These are phyloP conservation scores for Pseudonectria foliicola DNA, from an alignment of 2,329 filamentous ascomycete genomes.

Conservation along the genomic window DNA sequence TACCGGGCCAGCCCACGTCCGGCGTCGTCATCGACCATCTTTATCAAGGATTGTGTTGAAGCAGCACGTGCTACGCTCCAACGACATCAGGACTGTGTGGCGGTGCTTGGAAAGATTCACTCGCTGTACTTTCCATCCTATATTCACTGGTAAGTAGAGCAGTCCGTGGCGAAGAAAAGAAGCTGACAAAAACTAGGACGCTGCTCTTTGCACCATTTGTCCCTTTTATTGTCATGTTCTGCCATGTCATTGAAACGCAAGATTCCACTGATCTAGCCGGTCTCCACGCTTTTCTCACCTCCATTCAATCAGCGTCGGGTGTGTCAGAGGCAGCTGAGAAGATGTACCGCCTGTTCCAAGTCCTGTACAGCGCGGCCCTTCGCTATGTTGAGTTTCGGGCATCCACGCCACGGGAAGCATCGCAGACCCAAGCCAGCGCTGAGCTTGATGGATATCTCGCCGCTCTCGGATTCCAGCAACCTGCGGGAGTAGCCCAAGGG, in stretches of 20 bases:
- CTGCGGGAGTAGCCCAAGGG: conserved; percentile 6
- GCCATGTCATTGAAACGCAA: conserved; percentile 40
- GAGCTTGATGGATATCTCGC: conserved; percentile 30
- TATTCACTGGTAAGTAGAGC: conserved; percentile 33
- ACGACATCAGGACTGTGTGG: conserved; percentile 34
- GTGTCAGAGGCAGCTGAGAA: conserved; percentile 43
- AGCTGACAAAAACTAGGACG: conserved; percentile 26
- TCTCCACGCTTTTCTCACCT: conserved; percentile 43
- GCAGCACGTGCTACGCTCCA: conserved; percentile 34
- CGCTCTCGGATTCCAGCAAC: conserved; percentile 38
- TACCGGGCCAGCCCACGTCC: conserved; percentile 33
- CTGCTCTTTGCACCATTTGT: conserved; percentile 45
- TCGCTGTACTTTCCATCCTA: conserved; percentile 32
- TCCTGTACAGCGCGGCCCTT: conserved; percentile 50
- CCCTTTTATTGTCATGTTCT: conserved; percentile 47
- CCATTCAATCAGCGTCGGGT: conserved; percentile 41
- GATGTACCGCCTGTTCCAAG: conserved; percentile 49
- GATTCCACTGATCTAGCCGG: conserved; percentile 35
- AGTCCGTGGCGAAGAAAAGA: not conserved
- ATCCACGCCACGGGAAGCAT: conserved; percentile 15
- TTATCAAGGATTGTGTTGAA: conserved; percentile 35
- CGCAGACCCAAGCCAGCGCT: conserved; percentile 26
- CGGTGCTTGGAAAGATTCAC: conserved; percentile 28
- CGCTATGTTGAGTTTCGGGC: conserved; percentile 51
- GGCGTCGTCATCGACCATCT: conserved; percentile 25